Evolutionary conservation across 805 yeast species (phyloP), one percentile per base, ranked within the genome.

Genomic region (Priceomyces fermenticarens): DNA sequence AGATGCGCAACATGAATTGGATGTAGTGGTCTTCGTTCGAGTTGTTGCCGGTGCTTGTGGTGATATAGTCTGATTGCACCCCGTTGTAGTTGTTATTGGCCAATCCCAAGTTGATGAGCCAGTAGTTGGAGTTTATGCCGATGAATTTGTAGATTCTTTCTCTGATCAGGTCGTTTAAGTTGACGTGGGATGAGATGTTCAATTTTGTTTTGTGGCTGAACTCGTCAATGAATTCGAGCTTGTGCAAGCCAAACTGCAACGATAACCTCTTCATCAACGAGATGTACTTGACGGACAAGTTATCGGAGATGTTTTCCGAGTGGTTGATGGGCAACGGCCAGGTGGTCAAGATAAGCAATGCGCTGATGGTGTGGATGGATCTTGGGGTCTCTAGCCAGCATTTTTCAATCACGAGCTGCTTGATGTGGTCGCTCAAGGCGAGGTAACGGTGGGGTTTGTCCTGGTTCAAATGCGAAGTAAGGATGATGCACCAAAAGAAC

Each of bases 301-400:
- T 58, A 43, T 67, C 70, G 13, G 45, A 50, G 16, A 52, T 43
- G 29, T 52, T 56, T 26, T 57, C 55, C 26, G 56, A 43, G 13
- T 47, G 40, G 26, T 50, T 52, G 23, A 54, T 49, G 4, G 73
- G 75, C 26, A 70, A 54, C 13, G 74, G 72, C 75, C 75, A 70
- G 4, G 73, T 67, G 7, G 74, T 68, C 40, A 70, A 57, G n/a
- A 70, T 58, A 32, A 69, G 52, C 30, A 70, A 58, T 4, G 73
- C 59, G 14, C 65, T 55, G 30, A 70, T 48, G 2, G 65, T 61
- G 46, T 65, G 67, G 12, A 68, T 61, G 9, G 72, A 65, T 46
- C 75, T 58, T 11, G 75, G 75, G n/a, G 75, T 70, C 34, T 58
- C 57, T 38, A 63, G 54, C 75, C 75, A 70, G 52, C 74, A 68